Evolutionary conservation across 805 yeast genomes (phyloP), one percentile per base, ranked within the genome.

Genomic region (Nematodospora valgi): DNA sequence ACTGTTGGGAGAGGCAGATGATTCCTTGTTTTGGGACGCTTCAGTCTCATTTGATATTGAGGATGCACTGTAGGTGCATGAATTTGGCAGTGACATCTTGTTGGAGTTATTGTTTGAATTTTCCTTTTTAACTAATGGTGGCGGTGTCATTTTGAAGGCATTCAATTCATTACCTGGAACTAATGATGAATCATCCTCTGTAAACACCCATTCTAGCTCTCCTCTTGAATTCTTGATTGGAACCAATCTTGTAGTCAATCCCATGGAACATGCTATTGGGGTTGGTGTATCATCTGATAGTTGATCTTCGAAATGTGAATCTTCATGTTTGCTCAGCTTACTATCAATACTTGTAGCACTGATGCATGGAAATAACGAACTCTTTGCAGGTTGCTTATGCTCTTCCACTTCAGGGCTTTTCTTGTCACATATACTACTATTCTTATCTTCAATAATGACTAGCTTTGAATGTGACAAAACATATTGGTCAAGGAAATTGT

Each of bases 191-290:
- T 26, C 36, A 41, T 66, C 71, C 27, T 74, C 77, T 16, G 72
- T 68, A 37, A 78, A 66, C 11, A 68, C 67, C 76, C 82, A 78
- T 37, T 74, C 79, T 11, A 78, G 65, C 42, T 74, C 77, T 3
- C 83, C 85, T 22, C 67, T 63, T 11, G 52, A 56, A 46, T 74
- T 76, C 32, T 70, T 72, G 42, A 68, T 62, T 4, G 81, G 77
- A n/a, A 74, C 54, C 29, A 75, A 59, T 34, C 73, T 62, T 2
- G 79, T 62, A 23, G 74, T 63, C 32, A 62, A 47, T 12, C 68
- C 65, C 8, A 80, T 75, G 18, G 82, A 72, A 49, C 83, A 78
- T 5, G 35, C 24, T n/a, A 21, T 24, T 9, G 43, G 43, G 6
- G 35, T 23, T 11, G 22, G 31, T 5, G 23, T 23, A 23, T 34